Evolutionary conservation across 495 filamentous ascomycete genomes (phyloP), one percentile per base, ranked within the genome.

Genomic region (Podospora anserina): DNA sequence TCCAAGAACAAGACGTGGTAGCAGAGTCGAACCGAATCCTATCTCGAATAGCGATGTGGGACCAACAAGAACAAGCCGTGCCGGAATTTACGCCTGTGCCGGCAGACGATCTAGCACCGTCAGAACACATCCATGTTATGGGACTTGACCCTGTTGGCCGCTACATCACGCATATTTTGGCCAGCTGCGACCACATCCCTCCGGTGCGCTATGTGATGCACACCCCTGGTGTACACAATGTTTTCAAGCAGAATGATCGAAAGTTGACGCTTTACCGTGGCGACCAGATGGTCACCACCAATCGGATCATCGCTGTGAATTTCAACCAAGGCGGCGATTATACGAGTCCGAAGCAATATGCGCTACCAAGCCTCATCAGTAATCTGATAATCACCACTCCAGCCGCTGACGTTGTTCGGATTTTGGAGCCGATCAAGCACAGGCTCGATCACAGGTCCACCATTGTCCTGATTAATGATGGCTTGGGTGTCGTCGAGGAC

Each of bases 391-490:
- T 98, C 27, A 88, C 90, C 2, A 83, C 85, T 13, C 87, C 92
- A 69, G 82, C 88, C 0, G 78, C 83, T 5, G 71, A 82, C 15
- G 88, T 87, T 0, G 70, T 88, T 11, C 70, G 79, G 2, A 88
- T 89, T 2, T 73, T 98, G 19, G 66, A 75, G 28, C 68, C 76
- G 1, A 82, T 97, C 56, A 77, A 76, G 5, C 83, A 91, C 69
- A 85, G 92, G 9, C 80, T 99, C n/a, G 86, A 87, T 39, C 79
- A 82, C 4, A 80, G 86, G 16, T 92, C 92, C 3, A 94, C 93
- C 0, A 84, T 99, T 34, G 83, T 90, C 54, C 86, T 99, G 26
- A 73, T 96, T 4, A 91, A 96, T 64, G 91, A 94, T 61, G 93
- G 92, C 4, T 86, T 98, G 81, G 94, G 94, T 2, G 76, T 90